Evolutionary conservation across 2,329 filamentous ascomycete species (phyloP), one percentile per base, ranked within the genome.

Genomic region (Aspergillus aculeatus): DNA sequence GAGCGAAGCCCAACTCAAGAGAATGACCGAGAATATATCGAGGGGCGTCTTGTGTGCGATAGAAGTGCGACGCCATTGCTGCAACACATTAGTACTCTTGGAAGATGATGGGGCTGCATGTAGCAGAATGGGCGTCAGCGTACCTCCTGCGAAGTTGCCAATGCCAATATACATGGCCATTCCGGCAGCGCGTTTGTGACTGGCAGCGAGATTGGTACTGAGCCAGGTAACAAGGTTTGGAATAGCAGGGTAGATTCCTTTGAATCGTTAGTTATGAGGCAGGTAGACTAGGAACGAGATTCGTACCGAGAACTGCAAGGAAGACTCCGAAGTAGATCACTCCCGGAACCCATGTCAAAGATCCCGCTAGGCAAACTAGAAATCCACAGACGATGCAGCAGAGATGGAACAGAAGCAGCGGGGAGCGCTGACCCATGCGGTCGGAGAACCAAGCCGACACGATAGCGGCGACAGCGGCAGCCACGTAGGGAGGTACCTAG

Each of bases 1-100:
- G 68, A 23, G 82, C 78, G 53, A 84, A 83, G 0, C 74, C 81
- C 14, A 84, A 77, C 54, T 83, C 82, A 12, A 84, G 70, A 2
- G 78, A 75, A 64, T 84, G 82, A 0, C 82, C 82, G 2, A 83
- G 76, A 4, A 78, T 72, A 60, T 83, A 85, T 21, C 76, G 75
- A 0, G 83, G 82, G 1, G 75, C 72, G 63, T 84, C 82, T 52
- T 75, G 67, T 0, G 71, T 60, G 11, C 87, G 82, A 66, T 91
- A 91, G 66, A 91, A 90, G 67, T 91, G 91, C 5, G 86, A 87
- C 0, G 87, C 86, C 83, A 90, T 89, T 1, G 87, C 88, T 76
- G 60, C 7, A 62, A 16, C 62, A 50, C 9, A 59, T 47, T 24
- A 50, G 53, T 50, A 55, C 14, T 16, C 11, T 1, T 10, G 21